Conservation (phyloP, 441 rosid genomes). For the Flueggea neowawraea region DNA sequence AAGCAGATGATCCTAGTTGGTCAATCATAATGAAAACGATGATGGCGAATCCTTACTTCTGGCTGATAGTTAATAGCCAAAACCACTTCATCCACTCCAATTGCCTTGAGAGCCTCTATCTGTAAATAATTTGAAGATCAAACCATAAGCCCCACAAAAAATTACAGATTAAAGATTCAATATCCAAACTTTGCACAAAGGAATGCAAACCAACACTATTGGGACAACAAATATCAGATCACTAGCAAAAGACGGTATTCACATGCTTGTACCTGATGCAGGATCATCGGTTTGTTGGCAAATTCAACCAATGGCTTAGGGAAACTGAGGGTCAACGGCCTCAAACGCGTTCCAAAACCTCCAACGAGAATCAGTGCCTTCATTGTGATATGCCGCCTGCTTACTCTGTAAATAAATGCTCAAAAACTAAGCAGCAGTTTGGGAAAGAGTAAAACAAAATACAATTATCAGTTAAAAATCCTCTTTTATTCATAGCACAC, state of each 20-base stretch:
- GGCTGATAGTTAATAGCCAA: constrained; percentile 98
- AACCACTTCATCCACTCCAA: constrained; percentile 94
- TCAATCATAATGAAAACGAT: constrained; percentile 1
- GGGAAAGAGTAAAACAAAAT: constrained; percentile 2
- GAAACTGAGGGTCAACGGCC: constrained; percentile 94
- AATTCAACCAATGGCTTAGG: constrained; percentile 98
- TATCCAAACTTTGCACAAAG: no score
- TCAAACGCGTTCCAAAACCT: constrained; percentile 95
- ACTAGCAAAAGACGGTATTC: not conserved
- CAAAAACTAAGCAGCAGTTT: constrained; percentile 15
- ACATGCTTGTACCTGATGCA: constrained; percentile 72
- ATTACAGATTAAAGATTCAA: not conserved
- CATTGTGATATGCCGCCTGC: constrained; percentile 45
- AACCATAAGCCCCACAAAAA: not conserved
- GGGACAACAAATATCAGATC: no score
- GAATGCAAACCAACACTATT: no score
- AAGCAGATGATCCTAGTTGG: not conserved
- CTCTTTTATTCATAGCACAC: no score
- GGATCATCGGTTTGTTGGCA: constrained; percentile 97
- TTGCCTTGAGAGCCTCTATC: constrained; percentile 95
- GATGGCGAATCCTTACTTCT: constrained; percentile 42
- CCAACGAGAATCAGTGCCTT: constrained; percentile 99
- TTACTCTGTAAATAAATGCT: constrained; percentile 36
- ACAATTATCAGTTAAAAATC: no score
- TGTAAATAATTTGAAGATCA: constrained; percentile 25